phyloP scores from a whole-genome alignment of 331 rosid genomes.

The Pyracantha coccinea region DNA sequence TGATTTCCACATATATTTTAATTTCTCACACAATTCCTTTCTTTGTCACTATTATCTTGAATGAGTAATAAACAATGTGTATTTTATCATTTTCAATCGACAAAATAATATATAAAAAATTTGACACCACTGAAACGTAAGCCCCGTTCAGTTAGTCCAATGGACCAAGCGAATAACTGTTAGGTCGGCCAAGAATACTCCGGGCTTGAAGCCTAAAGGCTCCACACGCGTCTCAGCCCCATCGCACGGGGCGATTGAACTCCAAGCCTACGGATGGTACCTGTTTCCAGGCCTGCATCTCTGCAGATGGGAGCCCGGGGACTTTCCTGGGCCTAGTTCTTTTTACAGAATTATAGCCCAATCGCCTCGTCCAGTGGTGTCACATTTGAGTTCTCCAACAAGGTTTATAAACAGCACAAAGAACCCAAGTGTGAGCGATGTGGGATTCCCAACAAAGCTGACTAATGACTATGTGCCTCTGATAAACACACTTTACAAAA shows the following conservation, averaged over 20 bases:
- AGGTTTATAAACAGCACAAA: fast-evolving
- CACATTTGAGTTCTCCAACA: fast-evolving
- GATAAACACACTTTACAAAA: slow-evolving; percentile 53
- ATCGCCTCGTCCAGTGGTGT: slow-evolving; percentile 6
- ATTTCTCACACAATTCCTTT: too few species aligned
- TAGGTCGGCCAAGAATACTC: not conserved
- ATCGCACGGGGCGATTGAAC: not conserved
- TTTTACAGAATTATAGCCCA: not conserved
- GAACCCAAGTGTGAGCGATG: not conserved
- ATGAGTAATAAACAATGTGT: too few species aligned
- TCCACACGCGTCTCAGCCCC: slow-evolving; percentile 46
- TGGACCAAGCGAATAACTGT: slow-evolving; percentile 36
- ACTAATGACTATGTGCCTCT: not conserved
- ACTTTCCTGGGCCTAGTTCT: slow-evolving; percentile 8
- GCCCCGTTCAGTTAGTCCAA: slow-evolving; percentile 45
- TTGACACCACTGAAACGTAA: slow-evolving; percentile 8
- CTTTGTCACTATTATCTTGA: too few species aligned
- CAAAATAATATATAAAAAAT: not conserved
- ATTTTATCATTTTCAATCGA: too few species aligned
- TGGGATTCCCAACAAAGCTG: not conserved
- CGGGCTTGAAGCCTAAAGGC: slow-evolving; percentile 12
- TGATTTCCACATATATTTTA: too few species aligned
- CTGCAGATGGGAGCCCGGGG: slow-evolving; percentile 18
- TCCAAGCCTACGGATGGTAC: not conserved
- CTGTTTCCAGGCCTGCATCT: slow-evolving; percentile 23